phyloP scores from a whole-genome alignment of 306 rosid species.

The Quercus ilex region DNA sequence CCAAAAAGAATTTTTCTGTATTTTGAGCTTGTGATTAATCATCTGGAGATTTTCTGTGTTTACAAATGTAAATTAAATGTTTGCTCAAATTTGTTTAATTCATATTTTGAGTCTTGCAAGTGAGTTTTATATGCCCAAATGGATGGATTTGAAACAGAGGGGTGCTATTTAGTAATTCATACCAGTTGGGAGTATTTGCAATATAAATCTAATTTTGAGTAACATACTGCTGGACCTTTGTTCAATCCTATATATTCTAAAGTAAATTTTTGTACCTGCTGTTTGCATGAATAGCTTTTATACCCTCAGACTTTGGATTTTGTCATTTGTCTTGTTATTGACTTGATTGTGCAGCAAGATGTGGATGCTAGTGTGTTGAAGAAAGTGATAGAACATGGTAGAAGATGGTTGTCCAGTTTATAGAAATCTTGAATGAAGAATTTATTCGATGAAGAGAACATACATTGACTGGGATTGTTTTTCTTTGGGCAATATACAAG shows the following conservation, averaged over 20 bases:
- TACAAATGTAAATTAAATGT: neutral
- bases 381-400: constrained; percentile 46
- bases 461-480: no score
- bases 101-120: neutral
- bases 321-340: neutral
- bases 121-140: neutral
- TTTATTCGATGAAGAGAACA: no score
- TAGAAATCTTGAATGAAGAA: no score
- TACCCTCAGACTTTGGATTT: no score
- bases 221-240: neutral
- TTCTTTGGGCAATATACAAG: no score
- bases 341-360: constrained; percentile 65
- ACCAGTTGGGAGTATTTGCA: neutral
- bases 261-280: no score
- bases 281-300: no score
- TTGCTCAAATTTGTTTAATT: neutral
- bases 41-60: no score
- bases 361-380: constrained; percentile 94
- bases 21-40: neutral
- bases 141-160: neutral
- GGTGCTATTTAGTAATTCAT: neutral
- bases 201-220: neutral
- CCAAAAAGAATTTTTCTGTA: neutral
- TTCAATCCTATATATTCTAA: no score
- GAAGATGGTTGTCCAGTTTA: no score